Evolutionary conservation across 2,329 filamentous ascomycete species (phyloP).

Genomic region (Fusarium domesticum): DNA sequence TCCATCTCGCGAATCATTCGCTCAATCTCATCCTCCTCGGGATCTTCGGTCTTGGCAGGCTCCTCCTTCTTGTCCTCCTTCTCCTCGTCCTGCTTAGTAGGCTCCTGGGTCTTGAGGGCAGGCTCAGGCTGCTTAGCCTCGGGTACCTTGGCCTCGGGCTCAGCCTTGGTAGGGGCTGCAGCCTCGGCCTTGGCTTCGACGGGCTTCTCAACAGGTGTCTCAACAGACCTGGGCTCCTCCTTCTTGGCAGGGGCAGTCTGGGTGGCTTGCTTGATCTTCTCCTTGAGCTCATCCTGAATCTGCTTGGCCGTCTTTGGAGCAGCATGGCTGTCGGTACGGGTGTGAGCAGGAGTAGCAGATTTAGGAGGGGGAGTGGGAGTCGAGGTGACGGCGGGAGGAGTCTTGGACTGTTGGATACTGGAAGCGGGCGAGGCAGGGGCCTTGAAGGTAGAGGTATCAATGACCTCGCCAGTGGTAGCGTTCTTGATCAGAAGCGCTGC

Average conservation of each 20-base stretch:
- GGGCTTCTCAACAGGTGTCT: slow-evolving; percentile 8
- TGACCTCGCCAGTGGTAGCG: slow-evolving; percentile 65
- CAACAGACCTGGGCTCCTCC: slow-evolving; percentile 27
- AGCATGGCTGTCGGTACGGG: slow-evolving; percentile 66
- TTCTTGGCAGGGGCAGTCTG: slow-evolving; percentile 34
- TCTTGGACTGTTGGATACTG: slow-evolving; percentile 56
- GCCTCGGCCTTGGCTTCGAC: slow-evolving; percentile 26
- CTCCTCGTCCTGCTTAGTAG: slow-evolving; percentile 23
- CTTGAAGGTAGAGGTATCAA: slow-evolving; percentile 65
- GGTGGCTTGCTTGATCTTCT: slow-evolving; percentile 67
- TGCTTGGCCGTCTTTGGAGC: slow-evolving; percentile 73
- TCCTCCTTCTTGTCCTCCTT: slow-evolving; percentile 30
- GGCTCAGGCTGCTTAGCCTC: slow-evolving; percentile 6
- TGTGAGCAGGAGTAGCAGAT: slow-evolving; percentile 64
- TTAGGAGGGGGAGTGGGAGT: slow-evolving; percentile 79
- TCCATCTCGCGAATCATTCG: slow-evolving; percentile 62
- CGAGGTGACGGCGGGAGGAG: slow-evolving; percentile 68
- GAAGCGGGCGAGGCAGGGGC: slow-evolving; percentile 56
- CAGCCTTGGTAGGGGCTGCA: slow-evolving; percentile 8
- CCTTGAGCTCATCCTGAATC: slow-evolving; percentile 77
- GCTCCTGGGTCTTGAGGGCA: slow-evolving; percentile 1
- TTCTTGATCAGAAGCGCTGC: slow-evolving; percentile 83
- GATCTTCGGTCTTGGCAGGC: slow-evolving; percentile 33
- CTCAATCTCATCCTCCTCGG: slow-evolving; percentile 56
- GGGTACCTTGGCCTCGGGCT: slow-evolving; percentile 8